These are phyloP conservation scores for Aphanoascus verrucosus DNA, from an alignment of 2,329 filamentous ascomycete species.

Conservation along the genomic window DNA sequence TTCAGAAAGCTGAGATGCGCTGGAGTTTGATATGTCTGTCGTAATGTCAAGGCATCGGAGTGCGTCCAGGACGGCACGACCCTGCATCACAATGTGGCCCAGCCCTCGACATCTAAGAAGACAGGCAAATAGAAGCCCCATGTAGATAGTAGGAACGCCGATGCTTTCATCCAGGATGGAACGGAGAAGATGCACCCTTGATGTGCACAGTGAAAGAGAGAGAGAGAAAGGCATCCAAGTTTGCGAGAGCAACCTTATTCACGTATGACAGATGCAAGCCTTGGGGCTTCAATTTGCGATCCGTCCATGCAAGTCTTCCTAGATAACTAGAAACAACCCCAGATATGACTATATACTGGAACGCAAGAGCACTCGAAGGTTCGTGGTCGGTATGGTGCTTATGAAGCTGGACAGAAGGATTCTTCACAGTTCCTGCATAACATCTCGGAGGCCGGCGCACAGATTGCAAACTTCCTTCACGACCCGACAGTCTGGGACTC, in stretches of 20 bases:
- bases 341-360: background rate
- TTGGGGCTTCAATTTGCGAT: background rate
- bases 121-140: background rate
- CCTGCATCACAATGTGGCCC: background rate
- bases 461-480: background rate
- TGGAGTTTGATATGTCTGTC: background rate
- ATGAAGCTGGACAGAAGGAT: background rate
- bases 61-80: background rate
- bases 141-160: background rate
- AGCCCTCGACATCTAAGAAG: background rate
- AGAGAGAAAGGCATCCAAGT: background rate
- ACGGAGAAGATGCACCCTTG: background rate
- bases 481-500: constrained; percentile 2
- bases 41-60: background rate
- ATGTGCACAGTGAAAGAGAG: background rate
- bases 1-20: background rate
- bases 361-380: background rate
- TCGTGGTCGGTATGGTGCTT: background rate
- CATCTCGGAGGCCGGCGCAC: background rate
- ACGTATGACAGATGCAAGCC: background rate
- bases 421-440: constrained; percentile 1
- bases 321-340: background rate
- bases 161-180: background rate
- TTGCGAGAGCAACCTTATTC: background rate
- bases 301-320: background rate